Evolutionary conservation across 2,329 filamentous ascomycete species (phyloP).

Genomic region (Colletotrichum siamense): DNA sequence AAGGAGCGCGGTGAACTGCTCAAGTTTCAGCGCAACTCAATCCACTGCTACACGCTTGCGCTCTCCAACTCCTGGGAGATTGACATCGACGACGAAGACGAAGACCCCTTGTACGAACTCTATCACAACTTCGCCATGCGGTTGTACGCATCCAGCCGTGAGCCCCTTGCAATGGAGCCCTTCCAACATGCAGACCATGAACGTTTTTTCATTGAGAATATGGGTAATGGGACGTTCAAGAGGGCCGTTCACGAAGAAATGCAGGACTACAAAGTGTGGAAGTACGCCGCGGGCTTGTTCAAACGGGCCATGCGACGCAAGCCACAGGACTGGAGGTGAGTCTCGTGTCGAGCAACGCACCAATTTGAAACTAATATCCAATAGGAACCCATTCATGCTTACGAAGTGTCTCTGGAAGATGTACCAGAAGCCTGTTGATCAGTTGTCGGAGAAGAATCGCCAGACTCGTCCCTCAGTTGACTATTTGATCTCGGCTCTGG

Average conservation of each 20-base stretch:
- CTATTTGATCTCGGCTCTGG: slow-evolving; percentile 53
- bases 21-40: slow-evolving; percentile 77
- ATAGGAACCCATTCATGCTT: slow-evolving; percentile 63
- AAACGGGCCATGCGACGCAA: slow-evolving; percentile 59
- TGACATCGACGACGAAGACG: slow-evolving; percentile 49
- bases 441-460: slow-evolving; percentile 49
- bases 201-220: slow-evolving; percentile 59
- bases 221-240: slow-evolving; percentile 56
- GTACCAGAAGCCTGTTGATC: slow-evolving; percentile 54
- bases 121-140: slow-evolving; percentile 68
- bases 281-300: slow-evolving; percentile 62
- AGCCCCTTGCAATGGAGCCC: slow-evolving; percentile 68
- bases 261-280: slow-evolving; percentile 66
- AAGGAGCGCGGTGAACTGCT: slow-evolving; percentile 78
- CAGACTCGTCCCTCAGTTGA: slow-evolving; percentile 41
- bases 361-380: neutral
- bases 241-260: slow-evolving; percentile 60
- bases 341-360: slow-evolving; percentile 20
- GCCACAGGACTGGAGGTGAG: slow-evolving; percentile 63
- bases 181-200: slow-evolving; percentile 63
- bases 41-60: slow-evolving; percentile 77
- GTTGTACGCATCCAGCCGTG: slow-evolving; percentile 65
- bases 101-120: slow-evolving; percentile 61
- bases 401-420: slow-evolving; percentile 70
- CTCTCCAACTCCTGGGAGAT: slow-evolving; percentile 59